These are phyloP conservation scores for Linanthus parryae DNA, from an alignment of 148 eudicot species.

Conservation along the genomic window DNA sequence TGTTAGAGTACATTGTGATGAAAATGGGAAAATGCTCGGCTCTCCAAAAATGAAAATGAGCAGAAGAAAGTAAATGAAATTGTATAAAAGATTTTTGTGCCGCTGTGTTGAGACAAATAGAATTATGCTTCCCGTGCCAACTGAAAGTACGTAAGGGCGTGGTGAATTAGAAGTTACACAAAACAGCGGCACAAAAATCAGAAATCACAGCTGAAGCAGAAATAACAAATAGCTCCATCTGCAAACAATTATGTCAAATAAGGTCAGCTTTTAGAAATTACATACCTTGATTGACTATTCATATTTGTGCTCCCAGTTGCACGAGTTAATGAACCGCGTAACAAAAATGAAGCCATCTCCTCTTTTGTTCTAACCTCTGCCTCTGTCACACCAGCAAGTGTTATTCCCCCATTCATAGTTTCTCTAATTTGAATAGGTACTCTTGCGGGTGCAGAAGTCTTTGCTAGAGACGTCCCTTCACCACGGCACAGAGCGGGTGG, in stretches of 20 bases:
- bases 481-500: constrained; percentile 29
- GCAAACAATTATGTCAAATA: not conserved
- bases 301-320: constrained; percentile 99
- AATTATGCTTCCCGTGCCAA: not conserved
- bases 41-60: too few species aligned
- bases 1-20: too few species aligned
- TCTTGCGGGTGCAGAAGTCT: constrained; percentile 55
- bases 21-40: too few species aligned
- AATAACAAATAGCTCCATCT: not conserved
- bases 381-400: constrained; percentile 92
- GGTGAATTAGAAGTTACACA: not conserved
- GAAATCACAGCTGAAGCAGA: not conserved
- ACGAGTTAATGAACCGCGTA: constrained; percentile 74
- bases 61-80: too few species aligned
- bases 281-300: constrained; percentile 90
- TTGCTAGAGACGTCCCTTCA: constrained; percentile 38
- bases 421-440: constrained; percentile 92
- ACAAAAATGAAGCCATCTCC: constrained; percentile 77
- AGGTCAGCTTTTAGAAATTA: not conserved
- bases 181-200: not conserved
- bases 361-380: constrained; percentile 79
- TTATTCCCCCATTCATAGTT: constrained; percentile 75
- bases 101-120: too few species aligned
- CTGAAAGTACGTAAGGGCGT: not conserved
- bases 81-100: not conserved